Base-by-base conservation (phyloP, 2,329 filamentous ascomycete species). In the Graphilbum ipis-grandicollis region DNA sequence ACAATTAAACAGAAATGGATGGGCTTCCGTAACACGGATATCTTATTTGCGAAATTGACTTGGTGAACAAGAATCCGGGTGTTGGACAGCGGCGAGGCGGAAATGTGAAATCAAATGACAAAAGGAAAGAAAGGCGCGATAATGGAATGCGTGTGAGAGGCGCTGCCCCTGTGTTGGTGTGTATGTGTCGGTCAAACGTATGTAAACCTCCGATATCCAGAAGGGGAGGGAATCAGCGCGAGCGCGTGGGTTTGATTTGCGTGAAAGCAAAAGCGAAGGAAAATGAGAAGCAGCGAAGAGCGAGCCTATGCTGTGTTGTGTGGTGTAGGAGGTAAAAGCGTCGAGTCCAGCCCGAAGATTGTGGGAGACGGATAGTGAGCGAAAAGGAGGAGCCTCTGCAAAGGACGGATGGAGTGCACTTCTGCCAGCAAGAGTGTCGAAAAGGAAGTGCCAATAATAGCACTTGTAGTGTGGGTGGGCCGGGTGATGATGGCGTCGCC, bases 321-420 rank as follows among this genome's bases (percentile, higher is more conserved):
- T n/a, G 19, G n/a, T 33, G 21, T 5, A 18, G 31, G 4, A 18
- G 32, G 33, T 28, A 15, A 23, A 25, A 23, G 21, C 21, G 40
- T 47, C 50, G 50, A 52, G 51, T 42, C 52, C 52, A 52, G 52
- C 52, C 51, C 52, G 51, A 46, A 49, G 29, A 36, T 31, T n/a
- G n/a, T n/a, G n/a, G n/a, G n/a, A 31, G 29, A 31, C 7, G 8
- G 29, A 31, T 13, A 31, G 10, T 7, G 26, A 28, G 26, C 12
- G 14, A 28, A 9, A 31, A 31, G 12, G 26, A 28, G 6, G 26
- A 28, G 26, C 26, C 26, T 28, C 26, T 28, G 26, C 26, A 28
- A 28, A 28, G 26, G 26, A 5, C 9, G 26, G 26, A 28, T 28
- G 26, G 5, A 10, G 10, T 23, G 26, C 26, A 28, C 26, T 28